These are phyloP conservation scores for Saccharomycopsis olivae DNA, from an alignment of 805 yeast species.

Conservation along the genomic window DNA sequence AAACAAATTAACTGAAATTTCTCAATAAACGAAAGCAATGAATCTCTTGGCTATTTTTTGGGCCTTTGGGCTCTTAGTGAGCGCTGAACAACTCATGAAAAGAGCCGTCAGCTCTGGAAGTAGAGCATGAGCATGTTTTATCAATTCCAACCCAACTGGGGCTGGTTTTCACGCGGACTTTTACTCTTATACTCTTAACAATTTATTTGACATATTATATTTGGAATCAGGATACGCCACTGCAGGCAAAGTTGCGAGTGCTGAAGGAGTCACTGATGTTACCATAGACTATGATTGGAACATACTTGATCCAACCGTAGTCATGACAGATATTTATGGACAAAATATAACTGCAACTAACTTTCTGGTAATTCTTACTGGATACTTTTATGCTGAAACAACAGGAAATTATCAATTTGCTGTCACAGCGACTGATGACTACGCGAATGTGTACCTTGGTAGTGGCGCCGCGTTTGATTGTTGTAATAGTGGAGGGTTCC, in stretches of 20 bases:
- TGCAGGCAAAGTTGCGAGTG: not conserved
- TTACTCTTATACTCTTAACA: not conserved
- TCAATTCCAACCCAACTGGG: not conserved
- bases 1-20: too few relatives aligned
- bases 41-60: too few relatives aligned
- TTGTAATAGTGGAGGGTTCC: conserved; percentile 21
- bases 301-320: not conserved
- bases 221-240: conserved; percentile 1
- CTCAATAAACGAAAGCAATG: too few relatives aligned
- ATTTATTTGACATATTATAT: not conserved
- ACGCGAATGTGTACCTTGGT: conserved; percentile 25
- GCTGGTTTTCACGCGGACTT: conserved; percentile 4
- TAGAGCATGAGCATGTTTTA: too few relatives aligned
- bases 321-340: conserved; percentile 5
- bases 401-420: conserved; percentile 24
- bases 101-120: too few relatives aligned
- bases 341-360: conserved; percentile 18
- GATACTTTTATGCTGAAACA: conserved; percentile 22
- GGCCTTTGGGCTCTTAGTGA: too few relatives aligned
- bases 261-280: conserved; percentile 3
- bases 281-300: too few relatives aligned
- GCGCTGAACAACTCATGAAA: too few relatives aligned
- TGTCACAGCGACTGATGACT: conserved; percentile 24
- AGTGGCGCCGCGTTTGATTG: conserved; percentile 25
- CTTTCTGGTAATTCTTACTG: conserved; percentile 21